phyloP scores from a whole-genome alignment of 2,329 filamentous ascomycete genomes.

The Chrysosporium keratinophilum region DNA sequence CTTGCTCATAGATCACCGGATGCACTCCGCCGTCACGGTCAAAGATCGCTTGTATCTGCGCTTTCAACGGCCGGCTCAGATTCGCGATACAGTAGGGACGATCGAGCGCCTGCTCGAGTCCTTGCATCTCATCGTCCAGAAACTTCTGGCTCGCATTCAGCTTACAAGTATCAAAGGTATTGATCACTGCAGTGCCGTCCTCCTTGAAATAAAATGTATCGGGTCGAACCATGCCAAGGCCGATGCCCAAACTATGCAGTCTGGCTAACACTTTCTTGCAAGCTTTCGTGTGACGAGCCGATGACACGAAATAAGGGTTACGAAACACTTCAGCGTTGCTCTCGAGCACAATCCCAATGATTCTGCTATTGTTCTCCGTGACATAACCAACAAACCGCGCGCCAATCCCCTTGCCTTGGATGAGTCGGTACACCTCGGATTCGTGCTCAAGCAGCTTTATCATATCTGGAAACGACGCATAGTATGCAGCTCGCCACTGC shows the following conservation, averaged over 20 bases:
- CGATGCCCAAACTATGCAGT: background rate
- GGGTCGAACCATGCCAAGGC: background rate
- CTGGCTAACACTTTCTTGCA: background rate
- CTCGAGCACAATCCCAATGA: background rate
- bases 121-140: background rate
- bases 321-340: background rate
- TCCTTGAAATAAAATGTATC: background rate
- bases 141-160: background rate
- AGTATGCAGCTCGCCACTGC: background rate
- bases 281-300: background rate
- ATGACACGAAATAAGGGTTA: no score
- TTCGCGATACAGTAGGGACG: background rate
- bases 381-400: background rate
- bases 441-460: background rate
- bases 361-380: background rate
- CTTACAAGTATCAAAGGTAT: background rate
- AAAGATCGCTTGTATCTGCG: background rate
- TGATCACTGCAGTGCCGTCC: background rate
- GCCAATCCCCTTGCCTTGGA: background rate
- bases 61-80: background rate
- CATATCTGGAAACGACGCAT: constrained; percentile 2
- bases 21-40: background rate
- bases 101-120: background rate
- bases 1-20: background rate
- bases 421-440: background rate